Conservation (phyloP, 2,329 filamentous ascomycete genomes). For the Aureobasidium namibiae region DNA sequence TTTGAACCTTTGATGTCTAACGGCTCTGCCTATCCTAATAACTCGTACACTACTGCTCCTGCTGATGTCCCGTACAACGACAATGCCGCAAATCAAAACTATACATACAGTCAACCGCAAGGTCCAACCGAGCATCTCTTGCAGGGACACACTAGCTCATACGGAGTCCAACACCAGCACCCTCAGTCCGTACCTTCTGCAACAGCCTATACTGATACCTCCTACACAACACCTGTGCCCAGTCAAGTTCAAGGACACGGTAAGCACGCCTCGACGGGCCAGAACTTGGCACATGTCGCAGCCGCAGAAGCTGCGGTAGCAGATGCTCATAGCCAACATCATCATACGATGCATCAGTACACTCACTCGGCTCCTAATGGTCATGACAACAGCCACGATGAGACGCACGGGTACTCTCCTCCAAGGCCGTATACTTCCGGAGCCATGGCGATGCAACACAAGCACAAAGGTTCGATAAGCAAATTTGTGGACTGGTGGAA, state of each 20-base stretch:
- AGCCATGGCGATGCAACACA: constrained; percentile 41
- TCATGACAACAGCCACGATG: constrained; percentile 16
- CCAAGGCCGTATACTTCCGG: constrained; percentile 20
- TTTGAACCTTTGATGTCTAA: not conserved
- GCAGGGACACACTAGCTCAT: not conserved
- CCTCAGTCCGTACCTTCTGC: not conserved
- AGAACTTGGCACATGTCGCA: constrained; percentile 25
- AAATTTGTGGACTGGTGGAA: constrained; percentile 54
- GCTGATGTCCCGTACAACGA: not conserved
- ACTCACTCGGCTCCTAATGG: constrained; percentile 20
- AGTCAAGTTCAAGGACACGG: constrained; percentile 17
- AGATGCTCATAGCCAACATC: constrained; percentile 16
- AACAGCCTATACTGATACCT: not conserved
- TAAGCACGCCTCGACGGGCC: constrained; percentile 34
- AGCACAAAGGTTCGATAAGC: constrained; percentile 48
- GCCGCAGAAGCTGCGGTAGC: constrained; percentile 14
- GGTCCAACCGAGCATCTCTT: not conserved
- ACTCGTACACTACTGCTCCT: not conserved
- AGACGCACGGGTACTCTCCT: not conserved
- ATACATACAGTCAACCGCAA: not conserved
- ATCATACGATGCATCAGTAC: constrained; percentile 19
- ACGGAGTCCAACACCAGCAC: not conserved
- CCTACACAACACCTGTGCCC: constrained; percentile 15
- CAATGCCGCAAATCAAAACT: not conserved
- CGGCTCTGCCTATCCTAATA: not conserved